Conservation (phyloP, 495 filamentous ascomycete species). For the Bryoglossum gracile region DNA sequence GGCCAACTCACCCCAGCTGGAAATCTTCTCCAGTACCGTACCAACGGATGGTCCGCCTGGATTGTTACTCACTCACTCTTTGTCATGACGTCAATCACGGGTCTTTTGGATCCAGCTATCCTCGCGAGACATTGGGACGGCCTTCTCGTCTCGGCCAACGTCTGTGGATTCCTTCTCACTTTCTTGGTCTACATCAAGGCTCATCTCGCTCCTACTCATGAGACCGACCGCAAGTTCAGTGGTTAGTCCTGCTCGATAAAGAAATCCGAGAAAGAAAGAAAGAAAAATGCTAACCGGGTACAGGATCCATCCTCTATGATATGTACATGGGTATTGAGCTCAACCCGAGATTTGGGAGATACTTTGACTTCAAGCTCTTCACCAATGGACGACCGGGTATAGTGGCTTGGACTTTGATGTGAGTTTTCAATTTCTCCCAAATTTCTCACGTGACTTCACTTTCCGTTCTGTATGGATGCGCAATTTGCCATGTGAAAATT, state of each 20-base stretch:
- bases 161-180: constrained; percentile 34
- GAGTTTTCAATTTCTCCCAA: constrained; percentile 25
- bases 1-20: constrained; percentile 23
- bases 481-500: neutral
- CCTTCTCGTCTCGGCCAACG: constrained; percentile 34
- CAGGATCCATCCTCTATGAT: constrained; percentile 37
- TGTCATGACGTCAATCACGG: constrained; percentile 17
- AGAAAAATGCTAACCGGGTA: constrained; percentile 8
- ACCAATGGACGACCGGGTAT: constrained; percentile 41
- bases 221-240: constrained; percentile 37
- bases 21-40: constrained; percentile 18
- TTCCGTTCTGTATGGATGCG: neutral
- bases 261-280: too few relatives aligned
- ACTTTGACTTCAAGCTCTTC: constrained; percentile 45
- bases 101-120: constrained; percentile 33
- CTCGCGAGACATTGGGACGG: constrained; percentile 38
- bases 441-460: neutral
- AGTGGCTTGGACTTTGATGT: constrained; percentile 26
- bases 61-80: constrained; percentile 31
- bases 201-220: constrained; percentile 33
- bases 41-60: constrained; percentile 39
- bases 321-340: constrained; percentile 42
- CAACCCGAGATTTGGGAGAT: constrained; percentile 39
- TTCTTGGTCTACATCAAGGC: constrained; percentile 35
- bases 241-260: constrained; percentile 28